Evolutionary conservation across 805 yeast species (phyloP).

Genomic region (Starmerella geochares): DNA sequence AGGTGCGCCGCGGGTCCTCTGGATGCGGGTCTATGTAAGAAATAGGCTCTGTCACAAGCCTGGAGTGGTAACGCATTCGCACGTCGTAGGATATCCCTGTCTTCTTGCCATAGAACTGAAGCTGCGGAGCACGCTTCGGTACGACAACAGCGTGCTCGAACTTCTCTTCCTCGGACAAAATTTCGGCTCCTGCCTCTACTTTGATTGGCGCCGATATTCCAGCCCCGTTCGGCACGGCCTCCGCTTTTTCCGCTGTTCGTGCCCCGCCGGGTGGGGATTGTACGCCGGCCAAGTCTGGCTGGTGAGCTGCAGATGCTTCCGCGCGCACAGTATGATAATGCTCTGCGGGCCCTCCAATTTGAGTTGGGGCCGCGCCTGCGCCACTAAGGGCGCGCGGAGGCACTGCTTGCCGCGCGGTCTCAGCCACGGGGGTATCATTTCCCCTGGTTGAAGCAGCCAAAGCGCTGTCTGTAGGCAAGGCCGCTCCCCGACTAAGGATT

Average conservation of each 20-base stretch:
- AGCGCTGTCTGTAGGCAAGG: too few relatives aligned
- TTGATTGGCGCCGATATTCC: background rate
- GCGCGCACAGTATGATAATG: too few relatives aligned
- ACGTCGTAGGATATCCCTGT: conserved; percentile 96
- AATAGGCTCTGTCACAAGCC: conserved; percentile 78
- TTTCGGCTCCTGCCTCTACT: background rate
- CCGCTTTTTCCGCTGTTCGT: background rate
- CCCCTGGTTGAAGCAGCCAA: background rate
- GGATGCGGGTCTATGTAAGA: conserved; percentile 98
- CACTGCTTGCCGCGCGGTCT: too few relatives aligned
- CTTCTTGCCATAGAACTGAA: conserved; percentile 51
- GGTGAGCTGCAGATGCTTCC: too few relatives aligned
- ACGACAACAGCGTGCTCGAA: conserved; percentile 21
- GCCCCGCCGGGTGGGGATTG: background rate
- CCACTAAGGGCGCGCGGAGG: too few relatives aligned
- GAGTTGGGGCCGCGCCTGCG: too few relatives aligned
- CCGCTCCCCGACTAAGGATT: too few relatives aligned
- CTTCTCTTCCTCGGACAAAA: background rate
- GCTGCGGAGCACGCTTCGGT: conserved; percentile 41
- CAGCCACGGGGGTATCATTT: background rate
- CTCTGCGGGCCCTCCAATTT: too few relatives aligned
- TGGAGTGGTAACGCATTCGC: conserved; percentile 94
- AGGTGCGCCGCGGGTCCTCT: conserved; percentile 94
- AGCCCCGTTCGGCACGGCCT: background rate
- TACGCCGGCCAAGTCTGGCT: too few relatives aligned